Evolutionary conservation across 108 stramenopile genomes (phyloP).

Genomic region (Fragilariopsis cylindrus): DNA sequence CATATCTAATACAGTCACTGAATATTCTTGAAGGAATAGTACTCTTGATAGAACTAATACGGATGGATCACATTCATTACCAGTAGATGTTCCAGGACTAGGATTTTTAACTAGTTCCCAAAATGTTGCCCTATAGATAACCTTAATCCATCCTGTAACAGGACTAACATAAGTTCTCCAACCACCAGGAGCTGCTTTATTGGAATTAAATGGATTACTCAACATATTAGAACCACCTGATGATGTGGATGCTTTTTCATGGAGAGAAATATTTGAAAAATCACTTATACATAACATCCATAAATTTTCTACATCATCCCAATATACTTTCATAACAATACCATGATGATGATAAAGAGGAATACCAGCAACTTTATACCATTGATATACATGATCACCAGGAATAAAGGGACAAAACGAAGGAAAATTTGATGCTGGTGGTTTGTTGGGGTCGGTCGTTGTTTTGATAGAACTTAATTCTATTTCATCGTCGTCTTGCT

Average conservation of each 20-base stretch:
- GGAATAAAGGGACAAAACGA: neutral
- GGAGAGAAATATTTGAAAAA: slow-evolving; percentile 37
- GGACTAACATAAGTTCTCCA: slow-evolving; percentile 4
- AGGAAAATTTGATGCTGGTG: neutral
- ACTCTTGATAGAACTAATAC: slow-evolving; percentile 17
- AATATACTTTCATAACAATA: slow-evolving; percentile 33
- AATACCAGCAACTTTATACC: slow-evolving; percentile 34
- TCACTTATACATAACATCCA: slow-evolving; percentile 31
- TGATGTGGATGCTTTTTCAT: neutral
- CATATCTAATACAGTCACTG: neutral
- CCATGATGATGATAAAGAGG: slow-evolving; percentile 50
- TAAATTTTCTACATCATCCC: neutral
- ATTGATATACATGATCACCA: slow-evolving; percentile 56
- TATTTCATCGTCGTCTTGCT: no score
- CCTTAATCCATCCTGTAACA: slow-evolving; percentile 41
- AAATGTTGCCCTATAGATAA: slow-evolving; percentile 33
- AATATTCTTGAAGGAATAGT: slow-evolving; percentile 23
- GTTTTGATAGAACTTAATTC: no score
- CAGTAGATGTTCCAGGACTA: slow-evolving; percentile 39
- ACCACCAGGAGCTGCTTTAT: neutral
- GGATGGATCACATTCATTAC: slow-evolving; percentile 10
- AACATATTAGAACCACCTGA: slow-evolving; percentile 2
- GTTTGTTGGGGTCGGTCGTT: neutral
- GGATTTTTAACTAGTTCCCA: slow-evolving; percentile 13
- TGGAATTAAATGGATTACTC: slow-evolving; percentile 13